These are phyloP conservation scores for Teunomyces aglyptinius DNA, from an alignment of 805 yeast genomes.

Conservation along the genomic window DNA sequence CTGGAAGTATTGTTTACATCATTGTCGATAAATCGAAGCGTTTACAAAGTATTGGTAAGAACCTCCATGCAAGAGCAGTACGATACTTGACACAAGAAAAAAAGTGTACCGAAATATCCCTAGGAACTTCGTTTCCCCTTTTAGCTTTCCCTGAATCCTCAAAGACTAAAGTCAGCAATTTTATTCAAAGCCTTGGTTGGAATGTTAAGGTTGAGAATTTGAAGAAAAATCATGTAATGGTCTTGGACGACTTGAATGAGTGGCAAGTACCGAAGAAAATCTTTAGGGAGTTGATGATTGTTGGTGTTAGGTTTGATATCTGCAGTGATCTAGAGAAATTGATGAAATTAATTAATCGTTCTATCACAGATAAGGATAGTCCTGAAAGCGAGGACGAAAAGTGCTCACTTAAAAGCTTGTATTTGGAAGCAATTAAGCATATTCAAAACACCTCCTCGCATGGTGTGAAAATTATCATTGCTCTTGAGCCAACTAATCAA, in stretches of 20 bases:
- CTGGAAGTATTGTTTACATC: conserved; percentile 46
- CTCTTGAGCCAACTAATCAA: conserved; percentile 52
- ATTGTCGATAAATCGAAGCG: conserved; percentile 55
- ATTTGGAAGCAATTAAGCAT: conserved; percentile 35
- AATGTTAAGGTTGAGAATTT: conserved; percentile 17
- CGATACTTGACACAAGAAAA: conserved; percentile 46
- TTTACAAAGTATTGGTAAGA: conserved; percentile 54
- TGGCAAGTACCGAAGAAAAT: conserved; percentile 58
- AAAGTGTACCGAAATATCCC: conserved; percentile 35
- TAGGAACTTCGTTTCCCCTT: conserved; percentile 51
- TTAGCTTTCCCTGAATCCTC: conserved; percentile 26
- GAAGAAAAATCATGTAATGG: conserved; percentile 34
- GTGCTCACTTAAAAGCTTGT: conserved; percentile 24
- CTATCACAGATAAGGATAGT: conserved; percentile 12
- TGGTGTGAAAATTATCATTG: conserved; percentile 48
- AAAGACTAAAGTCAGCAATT: conserved; percentile 15
- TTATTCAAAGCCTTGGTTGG: conserved; percentile 45
- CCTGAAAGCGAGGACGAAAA: conserved; percentile 17
- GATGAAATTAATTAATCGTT: conserved; percentile 35
- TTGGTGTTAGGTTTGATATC: conserved; percentile 58
- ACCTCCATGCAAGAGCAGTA: conserved; percentile 51
- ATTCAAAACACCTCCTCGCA: conserved; percentile 24
- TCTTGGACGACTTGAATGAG: conserved; percentile 37
- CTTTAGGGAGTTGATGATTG: conserved; percentile 53
- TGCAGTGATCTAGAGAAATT: conserved; percentile 44